Conservation (phyloP, 768 basidiomycete genomes). For the Tulasnella calospora region DNA sequence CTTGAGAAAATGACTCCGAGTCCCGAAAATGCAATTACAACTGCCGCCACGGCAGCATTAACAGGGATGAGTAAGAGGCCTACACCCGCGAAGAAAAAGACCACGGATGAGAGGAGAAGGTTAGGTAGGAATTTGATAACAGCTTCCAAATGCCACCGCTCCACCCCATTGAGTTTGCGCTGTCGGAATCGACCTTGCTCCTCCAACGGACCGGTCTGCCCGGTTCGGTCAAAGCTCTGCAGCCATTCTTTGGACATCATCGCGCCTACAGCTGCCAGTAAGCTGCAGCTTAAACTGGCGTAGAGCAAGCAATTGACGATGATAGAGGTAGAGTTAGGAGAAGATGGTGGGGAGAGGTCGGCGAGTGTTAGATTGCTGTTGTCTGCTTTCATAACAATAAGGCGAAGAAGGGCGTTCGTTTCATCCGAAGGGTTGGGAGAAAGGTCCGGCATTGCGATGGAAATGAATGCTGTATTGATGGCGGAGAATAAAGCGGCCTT, state of each 20-base stretch:
- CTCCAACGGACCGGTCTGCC: constrained; percentile 4
- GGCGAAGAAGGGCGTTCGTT: constrained; percentile 11
- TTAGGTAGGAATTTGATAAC: background rate
- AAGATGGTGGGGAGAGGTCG: background rate
- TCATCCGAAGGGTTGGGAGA: background rate
- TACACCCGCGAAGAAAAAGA: constrained; percentile 7
- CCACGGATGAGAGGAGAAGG: constrained; percentile 9
- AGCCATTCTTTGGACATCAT: constrained; percentile 16
- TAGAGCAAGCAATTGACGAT: background rate
- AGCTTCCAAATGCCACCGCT: background rate
- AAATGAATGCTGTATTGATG: constrained; percentile 13
- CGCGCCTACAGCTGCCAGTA: constrained; percentile 11
- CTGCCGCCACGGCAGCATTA: background rate
- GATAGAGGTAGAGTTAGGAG: background rate
- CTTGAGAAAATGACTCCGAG: background rate
- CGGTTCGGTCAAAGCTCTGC: background rate
- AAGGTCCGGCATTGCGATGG: background rate
- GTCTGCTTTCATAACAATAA: background rate
- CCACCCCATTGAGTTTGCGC: background rate
- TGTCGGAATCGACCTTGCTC: constrained; percentile 3
- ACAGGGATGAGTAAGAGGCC: background rate
- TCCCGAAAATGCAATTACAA: constrained; percentile 2
- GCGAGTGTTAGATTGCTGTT: background rate
- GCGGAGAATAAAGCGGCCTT: constrained; percentile 13
- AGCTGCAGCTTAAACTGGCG: constrained; percentile 17